These are phyloP conservation scores for Fistulinella cinereoalba DNA, from an alignment of 1,284 basidiomycete species.

Conservation along the genomic window DNA sequence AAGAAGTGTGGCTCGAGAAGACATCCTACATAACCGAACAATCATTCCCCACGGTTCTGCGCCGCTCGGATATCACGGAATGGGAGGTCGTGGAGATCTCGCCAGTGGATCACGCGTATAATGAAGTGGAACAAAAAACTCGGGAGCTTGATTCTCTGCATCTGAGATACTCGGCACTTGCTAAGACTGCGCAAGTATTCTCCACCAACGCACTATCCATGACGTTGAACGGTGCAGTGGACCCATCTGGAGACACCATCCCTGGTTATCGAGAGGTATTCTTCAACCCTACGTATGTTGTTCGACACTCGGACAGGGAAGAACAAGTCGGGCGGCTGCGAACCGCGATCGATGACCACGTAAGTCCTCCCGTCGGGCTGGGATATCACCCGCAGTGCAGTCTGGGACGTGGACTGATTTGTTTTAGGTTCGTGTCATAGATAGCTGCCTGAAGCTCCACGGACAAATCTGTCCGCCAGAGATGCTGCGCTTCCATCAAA, in stretches of 20 bases:
- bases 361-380: constrained; percentile 39
- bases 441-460: constrained; percentile 82
- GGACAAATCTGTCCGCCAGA: constrained; percentile 79
- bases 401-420: constrained; percentile 3
- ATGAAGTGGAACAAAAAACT: constrained; percentile 76
- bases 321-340: constrained; percentile 71
- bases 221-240: constrained; percentile 84
- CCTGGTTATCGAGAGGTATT: constrained; percentile 77
- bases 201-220: constrained; percentile 86
- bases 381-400: background rate
- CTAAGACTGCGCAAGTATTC: constrained; percentile 69
- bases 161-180: constrained; percentile 70
- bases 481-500: constrained; percentile 90
- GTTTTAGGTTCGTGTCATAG: constrained; percentile 71
- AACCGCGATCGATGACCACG: constrained; percentile 80
- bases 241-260: constrained; percentile 76
- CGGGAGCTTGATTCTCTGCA: constrained; percentile 72
- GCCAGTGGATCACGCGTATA: constrained; percentile 82
- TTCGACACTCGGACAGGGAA: constrained; percentile 67
- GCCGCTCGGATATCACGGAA: constrained; percentile 86
- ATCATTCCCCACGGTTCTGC: constrained; percentile 87
- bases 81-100: constrained; percentile 77
- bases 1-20: constrained; percentile 88
- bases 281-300: constrained; percentile 68
- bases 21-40: constrained; percentile 85